These are phyloP conservation scores for Leishmania mexicana DNA, from an alignment of 208 protist species.

Conservation along the genomic window DNA sequence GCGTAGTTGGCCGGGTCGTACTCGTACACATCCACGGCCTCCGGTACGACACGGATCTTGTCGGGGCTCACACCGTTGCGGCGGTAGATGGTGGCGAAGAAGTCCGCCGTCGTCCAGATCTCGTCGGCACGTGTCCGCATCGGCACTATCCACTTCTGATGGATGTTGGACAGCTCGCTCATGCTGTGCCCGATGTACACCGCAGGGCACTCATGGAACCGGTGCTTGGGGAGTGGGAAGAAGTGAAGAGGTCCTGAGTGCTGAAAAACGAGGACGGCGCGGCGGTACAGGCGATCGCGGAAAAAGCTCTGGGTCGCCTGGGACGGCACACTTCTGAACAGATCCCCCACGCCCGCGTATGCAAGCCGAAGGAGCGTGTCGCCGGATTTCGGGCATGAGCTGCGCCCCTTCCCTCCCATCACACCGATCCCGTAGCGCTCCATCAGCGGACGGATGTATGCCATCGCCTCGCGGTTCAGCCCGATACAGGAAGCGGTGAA, in stretches of 20 bases:
- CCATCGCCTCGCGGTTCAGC: conserved; percentile 33
- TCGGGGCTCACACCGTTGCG: conserved; percentile 22
- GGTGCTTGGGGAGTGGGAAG: neutral
- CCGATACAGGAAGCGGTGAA: conserved; percentile 28
- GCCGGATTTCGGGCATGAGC: conserved; percentile 1
- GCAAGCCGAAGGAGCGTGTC: conserved; percentile 14
- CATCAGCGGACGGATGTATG: conserved; percentile 41
- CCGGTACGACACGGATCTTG: conserved; percentile 48
- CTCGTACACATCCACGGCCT: conserved; percentile 52
- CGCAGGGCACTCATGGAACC: neutral
- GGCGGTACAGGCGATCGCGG: neutral
- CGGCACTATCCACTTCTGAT: conserved; percentile 15
- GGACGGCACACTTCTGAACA: neutral
- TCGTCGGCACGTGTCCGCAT: conserved; percentile 29
- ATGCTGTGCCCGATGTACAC: conserved; percentile 41
- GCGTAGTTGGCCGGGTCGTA: conserved; percentile 43
- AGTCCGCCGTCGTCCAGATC: conserved; percentile 61
- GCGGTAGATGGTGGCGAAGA: conserved; percentile 47
- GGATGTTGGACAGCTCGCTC: conserved; percentile 52
- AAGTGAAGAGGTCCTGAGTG: too few relatives aligned
- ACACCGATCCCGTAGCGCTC: conserved; percentile 38
- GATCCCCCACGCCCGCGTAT: neutral
- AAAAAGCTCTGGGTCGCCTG: neutral
- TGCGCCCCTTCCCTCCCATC: too few relatives aligned
- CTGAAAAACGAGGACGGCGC: conserved; percentile 23